Conservation (phyloP, 768 basidiomycete species). For the Grammothele lineata region DNA sequence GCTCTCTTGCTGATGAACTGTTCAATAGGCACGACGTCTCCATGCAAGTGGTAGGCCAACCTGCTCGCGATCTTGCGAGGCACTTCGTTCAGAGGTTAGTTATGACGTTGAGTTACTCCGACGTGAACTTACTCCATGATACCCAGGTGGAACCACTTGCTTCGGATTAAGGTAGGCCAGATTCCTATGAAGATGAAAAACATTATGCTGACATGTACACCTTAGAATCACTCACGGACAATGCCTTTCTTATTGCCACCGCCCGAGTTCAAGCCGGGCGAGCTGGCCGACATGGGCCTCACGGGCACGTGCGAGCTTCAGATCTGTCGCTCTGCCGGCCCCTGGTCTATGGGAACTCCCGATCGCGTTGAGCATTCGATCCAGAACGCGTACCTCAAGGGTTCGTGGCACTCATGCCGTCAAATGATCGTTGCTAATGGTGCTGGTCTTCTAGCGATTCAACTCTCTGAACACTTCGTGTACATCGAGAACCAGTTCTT, state of each 20-base stretch:
- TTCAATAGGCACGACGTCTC: conserved; percentile 90
- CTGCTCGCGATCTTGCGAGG: conserved; percentile 88
- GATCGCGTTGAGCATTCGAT: conserved; percentile 87
- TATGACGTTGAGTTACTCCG: too few species aligned
- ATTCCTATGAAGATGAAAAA: too few species aligned
- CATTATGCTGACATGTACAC: background rate
- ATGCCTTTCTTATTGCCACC: conserved; percentile 96
- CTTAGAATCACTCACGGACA: conserved; percentile 80
- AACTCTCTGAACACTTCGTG: conserved; percentile 93
- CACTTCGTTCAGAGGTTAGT: conserved; percentile 96
- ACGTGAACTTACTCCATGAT: too few species aligned
- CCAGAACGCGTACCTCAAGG: conserved; percentile 91
- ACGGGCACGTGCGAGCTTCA: conserved; percentile 97
- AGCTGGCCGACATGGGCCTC: conserved; percentile 74
- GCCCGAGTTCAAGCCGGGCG: conserved; percentile 81
- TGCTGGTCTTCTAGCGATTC: conserved; percentile 82
- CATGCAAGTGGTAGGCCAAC: conserved; percentile 94
- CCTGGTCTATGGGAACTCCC: conserved; percentile 94
- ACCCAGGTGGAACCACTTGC: conserved; percentile 93
- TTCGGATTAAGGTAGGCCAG: conserved; percentile 90
- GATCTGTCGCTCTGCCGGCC: conserved; percentile 91
- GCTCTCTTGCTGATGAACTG: background rate
- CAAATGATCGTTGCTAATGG: too few species aligned
- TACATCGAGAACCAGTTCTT: conserved; percentile 98
- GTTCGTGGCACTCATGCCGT: too few species aligned